phyloP scores from a whole-genome alignment of 495 filamentous ascomycete species.

The Rhypophila decipiens region DNA sequence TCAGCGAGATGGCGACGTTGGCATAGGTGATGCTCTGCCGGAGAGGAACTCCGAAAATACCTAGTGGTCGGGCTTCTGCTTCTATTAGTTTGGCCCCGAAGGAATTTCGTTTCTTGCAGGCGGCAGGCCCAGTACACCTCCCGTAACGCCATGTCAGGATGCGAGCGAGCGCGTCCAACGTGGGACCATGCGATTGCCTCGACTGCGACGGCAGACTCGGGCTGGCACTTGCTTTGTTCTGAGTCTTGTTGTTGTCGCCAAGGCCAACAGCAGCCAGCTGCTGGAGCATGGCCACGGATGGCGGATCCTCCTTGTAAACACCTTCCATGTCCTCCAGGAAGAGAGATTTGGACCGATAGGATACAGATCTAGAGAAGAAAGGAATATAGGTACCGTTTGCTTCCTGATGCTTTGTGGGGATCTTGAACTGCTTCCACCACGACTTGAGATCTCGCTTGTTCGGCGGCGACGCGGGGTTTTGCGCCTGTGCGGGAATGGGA shows the following conservation, averaged over 20 bases:
- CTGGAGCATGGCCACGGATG: slow-evolving; percentile 11
- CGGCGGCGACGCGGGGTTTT: slow-evolving; percentile 49
- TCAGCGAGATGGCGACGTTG: slow-evolving; percentile 95
- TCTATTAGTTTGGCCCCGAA: slow-evolving; percentile 16
- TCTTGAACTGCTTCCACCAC: slow-evolving; percentile 90
- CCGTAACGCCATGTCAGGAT: slow-evolving; percentile 13
- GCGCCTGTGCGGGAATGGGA: slow-evolving; percentile 14
- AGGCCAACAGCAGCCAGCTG: slow-evolving; percentile 11
- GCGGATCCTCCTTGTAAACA: slow-evolving; percentile 9
- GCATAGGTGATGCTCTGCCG: slow-evolving; percentile 94
- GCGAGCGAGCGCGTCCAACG: slow-evolving; percentile 14
- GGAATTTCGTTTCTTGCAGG: slow-evolving; percentile 3
- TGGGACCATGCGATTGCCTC: slow-evolving; percentile 6
- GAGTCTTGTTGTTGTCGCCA: slow-evolving; percentile 6
- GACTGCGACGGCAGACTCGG: slow-evolving; percentile 13
- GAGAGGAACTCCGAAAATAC: slow-evolving; percentile 92
- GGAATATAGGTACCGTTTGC: slow-evolving; percentile 57
- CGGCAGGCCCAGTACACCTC: slow-evolving; percentile 3
- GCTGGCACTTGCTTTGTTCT: slow-evolving; percentile 28
- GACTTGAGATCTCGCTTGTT: slow-evolving; percentile 75
- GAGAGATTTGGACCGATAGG: slow-evolving; percentile 8
- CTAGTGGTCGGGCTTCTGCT: slow-evolving; percentile 34
- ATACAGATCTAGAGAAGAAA: slow-evolving; percentile 12
- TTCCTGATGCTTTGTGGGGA: slow-evolving; percentile 66
- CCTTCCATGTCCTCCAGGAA: slow-evolving; percentile 18